Conservation (phyloP, 805 yeast genomes). For the Candida palmyrensis region DNA sequence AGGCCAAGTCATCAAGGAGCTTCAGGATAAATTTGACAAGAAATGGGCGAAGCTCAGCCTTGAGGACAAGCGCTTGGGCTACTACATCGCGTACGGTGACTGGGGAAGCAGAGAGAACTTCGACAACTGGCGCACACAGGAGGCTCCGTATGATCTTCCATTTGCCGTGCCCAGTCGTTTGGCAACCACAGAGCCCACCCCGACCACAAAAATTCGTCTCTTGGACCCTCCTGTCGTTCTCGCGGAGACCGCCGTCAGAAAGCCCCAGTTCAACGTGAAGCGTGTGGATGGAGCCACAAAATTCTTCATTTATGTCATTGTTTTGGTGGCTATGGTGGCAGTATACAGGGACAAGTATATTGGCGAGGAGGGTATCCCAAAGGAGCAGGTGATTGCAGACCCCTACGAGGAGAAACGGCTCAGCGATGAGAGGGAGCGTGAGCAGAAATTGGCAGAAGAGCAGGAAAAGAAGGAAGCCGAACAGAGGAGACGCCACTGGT, state of each 20-base stretch:
- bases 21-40: constrained; percentile 44
- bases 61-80: constrained; percentile 51
- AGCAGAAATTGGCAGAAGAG: constrained; percentile 13
- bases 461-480: constrained; percentile 8
- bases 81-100: constrained; percentile 62
- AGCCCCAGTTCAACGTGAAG: constrained; percentile 41
- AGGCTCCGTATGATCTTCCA: constrained; percentile 57
- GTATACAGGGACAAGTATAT: constrained; percentile 49
- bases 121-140: constrained; percentile 36
- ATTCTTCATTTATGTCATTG: constrained; percentile 44
- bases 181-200: constrained; percentile 18
- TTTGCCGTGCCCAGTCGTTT: constrained; percentile 40
- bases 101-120: constrained; percentile 67
- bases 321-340: constrained; percentile 46
- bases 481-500: constrained; percentile 37
- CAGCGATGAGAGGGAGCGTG: constrained; percentile 11
- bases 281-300: constrained; percentile 56
- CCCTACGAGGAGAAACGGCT: constrained; percentile 28
- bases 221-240: constrained; percentile 37
- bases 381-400: constrained; percentile 33
- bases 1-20: constrained; percentile 51
- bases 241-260: constrained; percentile 40
- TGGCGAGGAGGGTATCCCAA: constrained; percentile 41
- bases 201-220: constrained; percentile 21
- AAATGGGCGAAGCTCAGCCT: constrained; percentile 51